A percentile compares a stretch with the other conserved stretches of the same genome.
phyloP scores from a whole-genome alignment of 2,329 filamentous ascomycete species.

The Xylariaceae sp. region DNA sequence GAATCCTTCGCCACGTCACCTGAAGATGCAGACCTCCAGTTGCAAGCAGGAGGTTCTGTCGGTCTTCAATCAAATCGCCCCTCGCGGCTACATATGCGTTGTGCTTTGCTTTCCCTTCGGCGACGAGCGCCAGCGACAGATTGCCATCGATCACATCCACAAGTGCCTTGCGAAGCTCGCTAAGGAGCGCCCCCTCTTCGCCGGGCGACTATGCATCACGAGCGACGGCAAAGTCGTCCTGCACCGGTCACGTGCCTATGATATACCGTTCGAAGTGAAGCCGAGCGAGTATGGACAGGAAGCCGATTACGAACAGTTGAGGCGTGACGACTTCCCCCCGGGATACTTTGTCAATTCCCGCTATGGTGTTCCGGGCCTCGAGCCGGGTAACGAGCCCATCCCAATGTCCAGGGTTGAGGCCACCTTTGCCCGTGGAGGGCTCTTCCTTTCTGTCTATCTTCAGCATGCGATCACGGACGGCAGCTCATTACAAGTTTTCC shows the following conservation, averaged over 20 bases:
- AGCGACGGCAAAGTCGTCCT: conserved; percentile 24
- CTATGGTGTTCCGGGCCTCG: conserved; percentile 24
- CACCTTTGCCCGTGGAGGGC: conserved; percentile 36
- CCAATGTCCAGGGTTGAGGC: conserved; percentile 37
- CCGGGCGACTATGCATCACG: conserved; percentile 26
- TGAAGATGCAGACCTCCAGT: conserved; percentile 23
- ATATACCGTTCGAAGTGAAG: conserved; percentile 28
- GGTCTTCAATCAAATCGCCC: conserved; percentile 32
- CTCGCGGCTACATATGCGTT: conserved; percentile 32
- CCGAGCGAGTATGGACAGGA: conserved; percentile 13
- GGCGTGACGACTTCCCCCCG: conserved; percentile 27
- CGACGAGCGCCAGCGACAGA: conserved; percentile 21
- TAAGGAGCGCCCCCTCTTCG: conserved; percentile 28
- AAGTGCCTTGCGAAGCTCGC: conserved; percentile 28
- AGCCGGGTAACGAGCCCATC: conserved; percentile 22
- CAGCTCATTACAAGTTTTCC: conserved; percentile 35
- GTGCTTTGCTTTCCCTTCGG: conserved; percentile 31
- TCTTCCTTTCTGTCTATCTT: conserved; percentile 37
- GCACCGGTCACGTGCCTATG: conserved; percentile 22
- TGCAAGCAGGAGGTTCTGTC: conserved; percentile 28
- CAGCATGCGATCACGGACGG: conserved; percentile 41
- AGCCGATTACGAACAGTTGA: conserved; percentile 25
- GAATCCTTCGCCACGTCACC: conserved; percentile 15
- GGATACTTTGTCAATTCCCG: conserved; percentile 24
- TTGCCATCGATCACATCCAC: conserved; percentile 25